Evolutionary conservation across 176 grass and related monocot species (phyloP).

Genomic region (Zea luxurians): DNA sequence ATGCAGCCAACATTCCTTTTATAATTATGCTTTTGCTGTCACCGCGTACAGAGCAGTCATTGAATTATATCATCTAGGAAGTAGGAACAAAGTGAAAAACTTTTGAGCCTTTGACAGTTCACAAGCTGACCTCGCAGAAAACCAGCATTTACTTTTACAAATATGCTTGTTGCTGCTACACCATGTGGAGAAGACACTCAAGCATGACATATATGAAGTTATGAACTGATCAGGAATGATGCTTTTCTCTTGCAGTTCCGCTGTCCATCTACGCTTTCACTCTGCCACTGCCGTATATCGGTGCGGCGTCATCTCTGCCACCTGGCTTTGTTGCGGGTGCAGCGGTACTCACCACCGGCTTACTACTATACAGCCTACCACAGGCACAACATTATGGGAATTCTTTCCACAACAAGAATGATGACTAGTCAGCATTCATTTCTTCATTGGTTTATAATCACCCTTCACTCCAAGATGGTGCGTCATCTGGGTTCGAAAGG

Average conservation of each 20-base stretch:
- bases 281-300: slow-evolving; percentile 91
- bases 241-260: slow-evolving; percentile 72
- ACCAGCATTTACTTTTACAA: background rate
- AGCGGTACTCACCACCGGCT: slow-evolving; percentile 59
- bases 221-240: slow-evolving; percentile 5
- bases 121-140: slow-evolving; percentile 7
- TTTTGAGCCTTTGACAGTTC: background rate
- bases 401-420: slow-evolving; percentile 36
- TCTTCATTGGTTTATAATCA: slow-evolving; percentile 3
- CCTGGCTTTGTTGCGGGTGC: slow-evolving; percentile 78
- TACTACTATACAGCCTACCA: slow-evolving; percentile 70
- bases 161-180: background rate
- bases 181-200: too few relatives aligned
- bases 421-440: slow-evolving; percentile 6
- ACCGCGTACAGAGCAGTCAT: slow-evolving; percentile 16
- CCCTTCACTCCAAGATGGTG: slow-evolving; percentile 26
- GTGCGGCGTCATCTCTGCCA: slow-evolving; percentile 70
- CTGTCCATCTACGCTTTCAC: slow-evolving; percentile 97
- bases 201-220: slow-evolving; percentile 7
- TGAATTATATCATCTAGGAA: background rate
- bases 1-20: background rate
- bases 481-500: slow-evolving; percentile 26
- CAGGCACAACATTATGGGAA: slow-evolving; percentile 39
- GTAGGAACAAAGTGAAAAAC: background rate
- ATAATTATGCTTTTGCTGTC: slow-evolving; percentile 5